A percentile compares a stretch with the other conserved stretches of the same genome.
These are phyloP conservation scores for Acer campestre DNA, from an alignment of 345 rosid species.

Conservation along the genomic window DNA sequence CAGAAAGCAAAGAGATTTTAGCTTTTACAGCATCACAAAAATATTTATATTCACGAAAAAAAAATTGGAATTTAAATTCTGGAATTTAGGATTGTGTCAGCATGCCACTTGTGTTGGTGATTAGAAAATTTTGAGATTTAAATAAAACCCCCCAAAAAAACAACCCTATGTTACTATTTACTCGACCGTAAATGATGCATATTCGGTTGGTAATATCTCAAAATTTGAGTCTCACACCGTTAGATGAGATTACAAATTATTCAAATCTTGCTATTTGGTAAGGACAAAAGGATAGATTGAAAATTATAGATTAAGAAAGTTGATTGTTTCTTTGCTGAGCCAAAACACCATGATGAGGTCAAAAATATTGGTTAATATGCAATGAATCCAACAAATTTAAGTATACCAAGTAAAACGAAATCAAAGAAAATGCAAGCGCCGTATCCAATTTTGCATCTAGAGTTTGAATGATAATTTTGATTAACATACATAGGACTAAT, in stretches of 20 bases:
- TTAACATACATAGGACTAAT: background rate
- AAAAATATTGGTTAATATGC: background rate
- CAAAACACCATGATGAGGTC: background rate
- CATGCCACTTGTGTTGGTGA: too few species aligned
- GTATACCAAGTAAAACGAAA: background rate
- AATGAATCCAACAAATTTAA: background rate
- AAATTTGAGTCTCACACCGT: too few species aligned
- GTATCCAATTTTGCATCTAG: background rate
- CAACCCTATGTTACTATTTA: too few species aligned
- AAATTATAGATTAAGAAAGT: background rate
- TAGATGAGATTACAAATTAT: background rate
- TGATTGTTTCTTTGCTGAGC: background rate
- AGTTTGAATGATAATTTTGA: background rate
- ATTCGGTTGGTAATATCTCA: too few species aligned
- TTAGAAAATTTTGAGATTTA: too few species aligned
- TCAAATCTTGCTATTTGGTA: background rate
- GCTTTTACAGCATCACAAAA: background rate
- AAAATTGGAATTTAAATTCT: background rate
- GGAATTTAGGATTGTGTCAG: too few species aligned
- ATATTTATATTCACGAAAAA: background rate
- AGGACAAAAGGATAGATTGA: background rate
- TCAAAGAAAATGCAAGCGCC: background rate
- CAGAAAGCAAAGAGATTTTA: conserved; percentile 17
- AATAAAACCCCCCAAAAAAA: too few species aligned
- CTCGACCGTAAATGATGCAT: too few species aligned